A percentile compares a stretch with the other conserved stretches of the same genome.
phyloP scores from a whole-genome alignment of 768 basidiomycete species.

The Phanerochaete carnosa region DNA sequence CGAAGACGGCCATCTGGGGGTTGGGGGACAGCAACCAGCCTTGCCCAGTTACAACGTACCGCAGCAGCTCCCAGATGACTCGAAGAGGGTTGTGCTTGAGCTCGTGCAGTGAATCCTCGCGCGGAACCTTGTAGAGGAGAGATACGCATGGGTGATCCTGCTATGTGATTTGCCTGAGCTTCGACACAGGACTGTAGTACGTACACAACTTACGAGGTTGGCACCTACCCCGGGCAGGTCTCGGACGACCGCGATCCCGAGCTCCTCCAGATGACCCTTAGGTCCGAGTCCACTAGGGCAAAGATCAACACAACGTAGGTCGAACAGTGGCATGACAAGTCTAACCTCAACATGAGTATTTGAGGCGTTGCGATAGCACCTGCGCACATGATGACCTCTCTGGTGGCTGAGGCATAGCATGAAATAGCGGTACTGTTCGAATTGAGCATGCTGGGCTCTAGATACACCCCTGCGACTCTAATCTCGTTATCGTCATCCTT shows the following conservation, averaged over 20 bases:
- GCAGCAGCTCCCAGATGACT: not conserved
- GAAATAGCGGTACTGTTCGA: not conserved
- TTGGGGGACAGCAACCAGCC: slow-evolving; percentile 7
- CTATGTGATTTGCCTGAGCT: not conserved
- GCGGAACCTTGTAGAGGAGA: not conserved
- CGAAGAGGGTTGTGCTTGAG: not conserved
- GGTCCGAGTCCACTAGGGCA: slow-evolving; percentile 42
- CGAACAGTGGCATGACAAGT: not conserved
- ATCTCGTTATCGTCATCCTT: slow-evolving; percentile 2
- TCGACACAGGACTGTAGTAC: not conserved
- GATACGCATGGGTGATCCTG: slow-evolving; percentile 12
- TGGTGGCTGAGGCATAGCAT: not conserved
- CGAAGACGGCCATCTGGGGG: slow-evolving; percentile 7
- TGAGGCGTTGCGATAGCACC: slow-evolving; percentile 10
- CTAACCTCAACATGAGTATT: slow-evolving; percentile 12
- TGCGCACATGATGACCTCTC: slow-evolving; percentile 10
- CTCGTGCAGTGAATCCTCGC: slow-evolving; percentile 5
- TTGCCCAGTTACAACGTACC: slow-evolving; percentile 6
- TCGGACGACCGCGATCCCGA: slow-evolving; percentile 26
- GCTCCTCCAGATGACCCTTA: slow-evolving; percentile 28
- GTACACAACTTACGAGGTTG: slow-evolving; percentile 23
- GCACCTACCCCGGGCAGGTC: slow-evolving; percentile 34
- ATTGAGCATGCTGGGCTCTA: not conserved
- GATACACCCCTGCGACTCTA: slow-evolving; percentile 11
- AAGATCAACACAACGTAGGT: not conserved